Base-by-base conservation (phyloP, 129 eudicot species). In the Deinandra increscens region DNA sequence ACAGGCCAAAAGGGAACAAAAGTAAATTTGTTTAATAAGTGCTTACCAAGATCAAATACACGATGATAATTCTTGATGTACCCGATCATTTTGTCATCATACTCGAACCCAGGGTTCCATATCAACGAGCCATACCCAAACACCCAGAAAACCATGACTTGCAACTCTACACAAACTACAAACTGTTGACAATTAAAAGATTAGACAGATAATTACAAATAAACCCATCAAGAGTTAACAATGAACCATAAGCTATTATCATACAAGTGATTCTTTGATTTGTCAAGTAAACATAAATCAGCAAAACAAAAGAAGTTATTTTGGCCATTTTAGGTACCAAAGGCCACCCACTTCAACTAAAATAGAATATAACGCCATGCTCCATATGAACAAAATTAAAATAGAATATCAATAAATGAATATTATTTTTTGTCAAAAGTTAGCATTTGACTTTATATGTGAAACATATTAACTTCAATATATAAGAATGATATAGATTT, bases 101-200 rank as follows among this genome's bases (percentile, higher is more conserved):
- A 84, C 38, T 84, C 85, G 37, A 93, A 93, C 7, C 96, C 98
- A 3, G 98, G 98, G 85, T 93, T 93, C 98, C 98, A 93, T 38
- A 83, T 92, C 87, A 93, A 85, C 37, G 98, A 93, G 43, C 98
- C 98, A 71, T 93, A 93, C 36, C 98, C 98, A 77, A 93, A 93
- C 68, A 93, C 80, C 98, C 98, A 93, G 81, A 93, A 87, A 79
- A 93, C 98, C 98, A 93, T 92, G 77, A 64, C 76, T 54, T 75
- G 44, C 56, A 67, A 39, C 58, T 58, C 79, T 60, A 67, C 70
- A 67, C 75, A 73, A 73, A 66, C 71, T 50, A 51, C 53, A 13
- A 68, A n/a, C 70, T 68, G 75, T 73, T 20, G 66, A 60, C 31
- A 60, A 3, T 61, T 17, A 31, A 11, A 78, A n/a, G 5, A 54